Percentiles rank a stretch among this genome's conserved stretches.
Evolutionary conservation across 2,329 filamentous ascomycete species (phyloP).

Genomic region (Fusarium papillatum): DNA sequence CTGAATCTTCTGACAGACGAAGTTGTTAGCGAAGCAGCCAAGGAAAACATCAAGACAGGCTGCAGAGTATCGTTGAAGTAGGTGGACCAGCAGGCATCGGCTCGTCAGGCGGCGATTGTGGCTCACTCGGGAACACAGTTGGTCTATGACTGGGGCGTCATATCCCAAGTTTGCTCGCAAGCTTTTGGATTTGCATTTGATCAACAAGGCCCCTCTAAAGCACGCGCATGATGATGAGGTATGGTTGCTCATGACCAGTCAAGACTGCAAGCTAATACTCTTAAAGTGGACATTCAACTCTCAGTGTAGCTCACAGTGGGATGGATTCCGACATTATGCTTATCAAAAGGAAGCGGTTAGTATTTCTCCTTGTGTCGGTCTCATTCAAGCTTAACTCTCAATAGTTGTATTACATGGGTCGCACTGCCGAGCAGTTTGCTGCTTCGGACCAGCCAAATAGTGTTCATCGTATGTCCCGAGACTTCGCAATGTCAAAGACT

Average conservation of each 20-base stretch:
- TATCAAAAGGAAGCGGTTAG: conserved; percentile 38
- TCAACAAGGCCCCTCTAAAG: conserved; percentile 43
- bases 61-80: conserved; percentile 16
- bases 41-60: conserved; percentile 16
- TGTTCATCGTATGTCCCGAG: conserved; percentile 32
- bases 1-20: conserved; percentile 12
- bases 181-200: conserved; percentile 18
- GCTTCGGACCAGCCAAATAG: conserved; percentile 32
- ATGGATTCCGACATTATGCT: conserved; percentile 41
- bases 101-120: not conserved
- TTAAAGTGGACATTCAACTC: conserved; percentile 33
- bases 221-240: conserved; percentile 44
- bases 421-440: conserved; percentile 34
- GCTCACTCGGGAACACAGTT: not conserved
- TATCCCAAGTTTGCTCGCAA: conserved; percentile 40
- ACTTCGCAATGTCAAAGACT: not conserved
- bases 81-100: not conserved
- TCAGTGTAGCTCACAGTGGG: conserved; percentile 42
- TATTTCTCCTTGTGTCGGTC: not conserved
- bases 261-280: accelerated
- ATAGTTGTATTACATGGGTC: conserved; percentile 44
- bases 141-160: conserved; percentile 34
- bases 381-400: not conserved
- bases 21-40: conserved; percentile 4
- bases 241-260: accelerated